phyloP scores from a whole-genome alignment of 1,284 basidiomycete genomes.

The Cutaneotrichosporon mucoides region DNA sequence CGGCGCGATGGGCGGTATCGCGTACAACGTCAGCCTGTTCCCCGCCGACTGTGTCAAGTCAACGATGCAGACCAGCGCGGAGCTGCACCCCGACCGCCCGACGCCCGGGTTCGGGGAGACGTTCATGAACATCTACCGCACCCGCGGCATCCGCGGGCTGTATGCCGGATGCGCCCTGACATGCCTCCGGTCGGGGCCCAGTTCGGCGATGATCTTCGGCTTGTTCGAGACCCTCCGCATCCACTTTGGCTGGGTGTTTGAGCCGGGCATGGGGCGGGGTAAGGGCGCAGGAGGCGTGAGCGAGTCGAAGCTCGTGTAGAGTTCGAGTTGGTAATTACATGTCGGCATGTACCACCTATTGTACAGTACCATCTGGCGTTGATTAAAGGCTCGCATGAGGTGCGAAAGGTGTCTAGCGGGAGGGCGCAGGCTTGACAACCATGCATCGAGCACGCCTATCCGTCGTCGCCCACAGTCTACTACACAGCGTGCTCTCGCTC shows the following conservation, averaged over 20 bases:
- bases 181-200: constrained; percentile 77
- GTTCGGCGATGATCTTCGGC: constrained; percentile 84
- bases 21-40: constrained; percentile 77
- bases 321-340: no score
- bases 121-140: constrained; percentile 68
- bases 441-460: no score
- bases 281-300: background rate
- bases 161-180: constrained; percentile 96
- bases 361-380: no score
- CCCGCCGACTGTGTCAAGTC: constrained; percentile 94
- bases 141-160: constrained; percentile 74
- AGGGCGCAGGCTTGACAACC: no score
- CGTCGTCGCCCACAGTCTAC: no score
- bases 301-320: no score
- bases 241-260: constrained; percentile 37
- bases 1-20: constrained; percentile 80
- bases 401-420: no score
- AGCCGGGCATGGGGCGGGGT: background rate
- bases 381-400: no score
- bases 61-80: constrained; percentile 89
- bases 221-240: constrained; percentile 71
- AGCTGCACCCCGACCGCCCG: constrained; percentile 61
- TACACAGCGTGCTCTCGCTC: no score
- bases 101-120: constrained; percentile 63
- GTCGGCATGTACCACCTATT: no score